phyloP scores from a whole-genome alignment of 2,329 filamentous ascomycete species.

The Cercospora sesami region DNA sequence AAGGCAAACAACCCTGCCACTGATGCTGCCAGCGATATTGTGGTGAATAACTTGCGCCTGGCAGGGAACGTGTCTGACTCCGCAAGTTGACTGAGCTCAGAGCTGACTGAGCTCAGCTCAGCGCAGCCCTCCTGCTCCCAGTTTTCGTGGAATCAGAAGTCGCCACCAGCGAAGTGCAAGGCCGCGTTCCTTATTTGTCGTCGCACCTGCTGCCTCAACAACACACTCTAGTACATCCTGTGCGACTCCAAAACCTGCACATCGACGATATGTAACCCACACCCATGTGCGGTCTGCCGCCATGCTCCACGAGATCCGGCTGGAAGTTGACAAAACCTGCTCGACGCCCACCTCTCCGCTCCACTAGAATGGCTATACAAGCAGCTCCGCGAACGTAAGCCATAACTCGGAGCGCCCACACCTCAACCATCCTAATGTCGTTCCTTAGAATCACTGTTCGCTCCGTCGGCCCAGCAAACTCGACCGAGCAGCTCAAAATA shows the following conservation, averaged over 20 bases:
- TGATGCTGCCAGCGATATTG: no score
- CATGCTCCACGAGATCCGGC: neutral
- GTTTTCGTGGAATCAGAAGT: neutral
- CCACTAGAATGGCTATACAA: neutral
- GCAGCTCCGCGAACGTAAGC: neutral
- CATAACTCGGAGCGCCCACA: neutral
- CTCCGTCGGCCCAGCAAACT: constrained; percentile 11
- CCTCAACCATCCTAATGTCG: constrained; percentile 1
- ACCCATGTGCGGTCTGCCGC: constrained; percentile 1
- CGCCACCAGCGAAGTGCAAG: neutral
- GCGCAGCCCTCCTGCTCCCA: neutral
- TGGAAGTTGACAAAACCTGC: constrained; percentile 3
- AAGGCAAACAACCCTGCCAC: no score
- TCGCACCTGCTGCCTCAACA: constrained; percentile 4
- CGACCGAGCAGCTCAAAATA: constrained; percentile 17
- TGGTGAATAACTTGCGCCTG: no score
- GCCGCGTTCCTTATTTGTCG: neutral
- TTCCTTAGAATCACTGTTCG: constrained; percentile 16
- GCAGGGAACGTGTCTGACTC: no score
- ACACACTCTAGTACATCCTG: neutral
- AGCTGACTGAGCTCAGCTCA: no score
- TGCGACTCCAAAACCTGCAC: neutral
- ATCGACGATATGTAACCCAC: neutral
- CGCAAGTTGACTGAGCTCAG: neutral
- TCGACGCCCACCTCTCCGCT: neutral